A percentile compares a stretch with the other conserved stretches of the same genome.
These are phyloP conservation scores for Periglandula ipomoeae DNA, from an alignment of 2,329 filamentous ascomycete genomes.

Conservation along the genomic window DNA sequence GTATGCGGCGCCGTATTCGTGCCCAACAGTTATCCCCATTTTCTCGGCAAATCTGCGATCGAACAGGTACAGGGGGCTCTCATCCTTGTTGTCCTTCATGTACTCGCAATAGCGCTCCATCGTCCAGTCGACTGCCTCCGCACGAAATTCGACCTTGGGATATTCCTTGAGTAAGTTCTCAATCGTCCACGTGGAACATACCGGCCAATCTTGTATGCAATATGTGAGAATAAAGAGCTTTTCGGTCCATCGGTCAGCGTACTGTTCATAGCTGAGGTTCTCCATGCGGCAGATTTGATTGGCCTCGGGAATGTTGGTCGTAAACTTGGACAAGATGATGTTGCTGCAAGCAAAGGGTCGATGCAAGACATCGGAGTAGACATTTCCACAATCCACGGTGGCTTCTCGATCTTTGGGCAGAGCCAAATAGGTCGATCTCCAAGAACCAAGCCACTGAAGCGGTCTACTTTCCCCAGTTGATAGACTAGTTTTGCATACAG, in stretches of 20 bases:
- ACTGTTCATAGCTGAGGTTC: constrained; percentile 63
- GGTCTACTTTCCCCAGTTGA: constrained; percentile 21
- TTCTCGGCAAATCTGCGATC: constrained; percentile 81
- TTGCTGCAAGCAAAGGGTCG: constrained; percentile 85
- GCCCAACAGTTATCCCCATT: constrained; percentile 61
- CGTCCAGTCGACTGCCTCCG: constrained; percentile 90
- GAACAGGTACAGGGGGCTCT: constrained; percentile 88
- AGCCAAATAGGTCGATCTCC: constrained; percentile 69
- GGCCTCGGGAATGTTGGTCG: constrained; percentile 56
- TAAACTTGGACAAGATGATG: constrained; percentile 57
- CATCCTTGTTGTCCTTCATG: constrained; percentile 70
- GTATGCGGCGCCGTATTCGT: constrained; percentile 48
- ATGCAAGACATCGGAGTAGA: constrained; percentile 87
- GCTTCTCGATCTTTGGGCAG: constrained; percentile 41
- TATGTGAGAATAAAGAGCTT: constrained; percentile 79
- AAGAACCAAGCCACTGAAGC: constrained; percentile 65
- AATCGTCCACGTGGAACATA: constrained; percentile 64
- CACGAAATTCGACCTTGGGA: constrained; percentile 62
- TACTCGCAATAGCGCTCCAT: constrained; percentile 74
- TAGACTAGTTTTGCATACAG: constrained; percentile 13
- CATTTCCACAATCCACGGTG: constrained; percentile 60
- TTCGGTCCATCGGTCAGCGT: constrained; percentile 65
- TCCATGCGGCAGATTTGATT: constrained; percentile 67
- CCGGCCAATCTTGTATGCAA: constrained; percentile 75
- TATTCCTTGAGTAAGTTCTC: constrained; percentile 58